Conservation (phyloP, 2,329 filamentous ascomycete genomes). For the Beauveria pseudobassiana region DNA sequence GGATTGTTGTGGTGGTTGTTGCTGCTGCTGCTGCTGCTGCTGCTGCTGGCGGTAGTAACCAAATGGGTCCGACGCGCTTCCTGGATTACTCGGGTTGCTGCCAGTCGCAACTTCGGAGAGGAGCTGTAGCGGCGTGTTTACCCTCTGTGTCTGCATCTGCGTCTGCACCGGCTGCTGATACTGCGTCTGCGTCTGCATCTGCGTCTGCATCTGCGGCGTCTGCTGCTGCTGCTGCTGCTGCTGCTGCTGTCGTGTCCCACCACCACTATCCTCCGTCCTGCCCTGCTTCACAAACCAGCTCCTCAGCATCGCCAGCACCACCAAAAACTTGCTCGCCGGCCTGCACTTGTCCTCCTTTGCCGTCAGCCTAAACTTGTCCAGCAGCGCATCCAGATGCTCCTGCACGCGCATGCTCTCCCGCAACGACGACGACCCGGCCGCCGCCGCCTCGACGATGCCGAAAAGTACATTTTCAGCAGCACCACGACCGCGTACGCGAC, state of each 20-base stretch:
- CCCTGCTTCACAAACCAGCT: slow-evolving; percentile 57
- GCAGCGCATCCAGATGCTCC: slow-evolving; percentile 61
- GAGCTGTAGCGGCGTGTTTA: slow-evolving; percentile 47
- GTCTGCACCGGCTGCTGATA: slow-evolving; percentile 7
- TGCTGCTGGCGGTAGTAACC: neutral
- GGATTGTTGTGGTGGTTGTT: neutral
- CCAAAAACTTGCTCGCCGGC: slow-evolving; percentile 61
- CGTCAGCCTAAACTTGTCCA: slow-evolving; percentile 58
- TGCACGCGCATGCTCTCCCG: slow-evolving; percentile 56
- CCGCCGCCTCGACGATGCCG: slow-evolving; percentile 43
- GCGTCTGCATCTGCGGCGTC: neutral
- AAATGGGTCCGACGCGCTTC: slow-evolving; percentile 9
- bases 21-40: neutral
- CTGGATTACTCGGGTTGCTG: slow-evolving; percentile 24
- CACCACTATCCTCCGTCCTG: slow-evolving; percentile 17
- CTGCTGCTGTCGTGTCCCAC: neutral
- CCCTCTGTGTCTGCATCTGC: slow-evolving; percentile 21
- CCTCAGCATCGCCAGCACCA: slow-evolving; percentile 62
- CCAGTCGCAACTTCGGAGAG: slow-evolving; percentile 49
- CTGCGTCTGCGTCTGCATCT: slow-evolving; percentile 5
- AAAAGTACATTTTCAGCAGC: slow-evolving; percentile 66
- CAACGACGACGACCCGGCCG: neutral
- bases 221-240: slow-evolving; percentile 12
- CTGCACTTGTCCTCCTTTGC: slow-evolving; percentile 57
- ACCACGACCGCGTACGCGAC: slow-evolving; percentile 65